Evolutionary conservation across 352 stramenopile species (phyloP).

Genomic region (Thraustotheca clavata): DNA sequence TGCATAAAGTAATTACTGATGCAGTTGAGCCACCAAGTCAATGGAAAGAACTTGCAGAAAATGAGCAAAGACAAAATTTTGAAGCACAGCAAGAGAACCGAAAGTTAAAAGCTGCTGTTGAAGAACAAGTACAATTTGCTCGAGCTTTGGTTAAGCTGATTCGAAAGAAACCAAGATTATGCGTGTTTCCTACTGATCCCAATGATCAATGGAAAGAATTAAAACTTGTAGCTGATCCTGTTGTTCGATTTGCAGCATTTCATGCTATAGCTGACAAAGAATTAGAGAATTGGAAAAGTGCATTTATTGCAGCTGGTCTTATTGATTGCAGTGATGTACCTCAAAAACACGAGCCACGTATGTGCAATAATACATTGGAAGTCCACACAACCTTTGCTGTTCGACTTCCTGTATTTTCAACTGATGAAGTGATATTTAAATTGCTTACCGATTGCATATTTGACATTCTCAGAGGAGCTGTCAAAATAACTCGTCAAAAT

Average conservation of each 20-base stretch:
- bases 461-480: neutral
- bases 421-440: no score
- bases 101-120: neutral
- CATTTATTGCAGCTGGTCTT: neutral
- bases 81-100: neutral
- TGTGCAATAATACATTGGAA: neutral
- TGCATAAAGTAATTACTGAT: neutral
- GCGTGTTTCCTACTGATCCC: neutral
- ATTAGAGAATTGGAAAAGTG: neutral
- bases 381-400: neutral
- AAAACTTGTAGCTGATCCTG: neutral
- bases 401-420: neutral
- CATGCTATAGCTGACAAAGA: neutral
- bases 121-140: neutral
- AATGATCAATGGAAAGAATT: neutral
- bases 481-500: neutral
- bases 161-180: neutral
- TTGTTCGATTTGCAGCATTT: neutral
- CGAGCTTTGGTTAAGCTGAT: neutral
- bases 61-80: neutral
- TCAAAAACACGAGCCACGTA: constrained; percentile 7
- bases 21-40: neutral
- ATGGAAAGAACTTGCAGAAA: neutral
- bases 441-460: neutral
- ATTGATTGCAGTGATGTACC: neutral